These are phyloP conservation scores for Rubroboletus satanas DNA, from an alignment of 768 basidiomycete species.

Conservation along the genomic window DNA sequence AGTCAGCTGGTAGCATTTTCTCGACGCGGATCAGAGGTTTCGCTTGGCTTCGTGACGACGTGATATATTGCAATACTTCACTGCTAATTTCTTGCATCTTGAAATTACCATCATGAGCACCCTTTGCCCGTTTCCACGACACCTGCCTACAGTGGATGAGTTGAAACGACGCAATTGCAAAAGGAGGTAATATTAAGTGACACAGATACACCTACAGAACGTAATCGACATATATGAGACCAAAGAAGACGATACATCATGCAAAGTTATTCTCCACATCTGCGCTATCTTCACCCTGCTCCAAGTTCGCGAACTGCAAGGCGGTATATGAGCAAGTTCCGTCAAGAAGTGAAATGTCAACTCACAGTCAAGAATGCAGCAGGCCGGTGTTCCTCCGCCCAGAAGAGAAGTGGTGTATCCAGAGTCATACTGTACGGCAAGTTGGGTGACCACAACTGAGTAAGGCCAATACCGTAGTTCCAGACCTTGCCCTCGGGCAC, in stretches of 20 bases:
- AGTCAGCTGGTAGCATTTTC: conserved; percentile 36
- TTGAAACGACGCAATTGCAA: not conserved
- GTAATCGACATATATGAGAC: not conserved
- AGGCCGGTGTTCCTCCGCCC: conserved; percentile 93
- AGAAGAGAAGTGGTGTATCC: conserved; percentile 93
- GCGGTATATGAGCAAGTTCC: not conserved
- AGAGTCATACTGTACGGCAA: conserved; percentile 79
- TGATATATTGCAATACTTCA: conserved; percentile 28
- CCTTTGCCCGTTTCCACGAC: not conserved
- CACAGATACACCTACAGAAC: conserved; percentile 17
- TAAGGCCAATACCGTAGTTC: conserved; percentile 95
- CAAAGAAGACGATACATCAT: conserved; percentile 37
- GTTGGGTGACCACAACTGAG: conserved; percentile 84
- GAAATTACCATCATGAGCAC: not conserved
- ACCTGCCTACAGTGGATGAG: not conserved
- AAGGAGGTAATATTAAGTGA: conserved; percentile 3
- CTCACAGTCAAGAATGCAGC: conserved; percentile 89
- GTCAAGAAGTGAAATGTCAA: conserved; percentile 9
- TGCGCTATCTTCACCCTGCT: conserved; percentile 87
- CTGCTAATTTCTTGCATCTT: conserved; percentile 17
- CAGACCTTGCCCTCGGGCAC: conserved; percentile 93
- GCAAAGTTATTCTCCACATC: conserved; percentile 95
- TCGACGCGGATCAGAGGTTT: conserved; percentile 50
- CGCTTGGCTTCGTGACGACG: conserved; percentile 46
- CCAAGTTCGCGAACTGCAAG: conserved; percentile 79